phyloP scores from a whole-genome alignment of 2,329 filamentous ascomycete species.

The Rutstroemia sp. region DNA sequence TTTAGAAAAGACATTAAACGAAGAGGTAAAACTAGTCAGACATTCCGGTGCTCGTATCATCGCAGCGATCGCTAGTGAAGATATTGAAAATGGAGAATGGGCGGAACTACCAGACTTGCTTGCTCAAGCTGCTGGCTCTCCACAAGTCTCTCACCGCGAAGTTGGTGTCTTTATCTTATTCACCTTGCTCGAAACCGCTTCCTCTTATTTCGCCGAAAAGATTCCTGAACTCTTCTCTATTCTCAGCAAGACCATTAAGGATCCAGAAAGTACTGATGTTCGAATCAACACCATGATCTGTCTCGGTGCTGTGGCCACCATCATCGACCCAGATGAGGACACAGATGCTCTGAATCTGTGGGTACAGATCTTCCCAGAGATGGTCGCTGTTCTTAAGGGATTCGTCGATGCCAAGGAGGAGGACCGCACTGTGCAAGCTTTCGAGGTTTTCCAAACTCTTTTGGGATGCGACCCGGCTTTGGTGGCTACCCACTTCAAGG shows the following conservation, averaged over 20 bases:
- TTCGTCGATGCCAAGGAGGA: conserved; percentile 75
- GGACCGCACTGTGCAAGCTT: conserved; percentile 80
- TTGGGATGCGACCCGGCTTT: conserved; percentile 83
- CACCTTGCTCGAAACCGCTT: conserved; percentile 82
- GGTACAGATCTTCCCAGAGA: conserved; percentile 72
- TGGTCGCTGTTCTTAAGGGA: conserved; percentile 85
- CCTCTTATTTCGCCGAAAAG: conserved; percentile 76
- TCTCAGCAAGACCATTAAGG: conserved; percentile 81
- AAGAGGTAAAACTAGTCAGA: conserved; percentile 67
- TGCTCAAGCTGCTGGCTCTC: conserved; percentile 69
- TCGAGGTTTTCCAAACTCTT: conserved; percentile 95
- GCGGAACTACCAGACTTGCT: conserved; percentile 71
- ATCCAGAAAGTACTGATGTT: conserved; percentile 85
- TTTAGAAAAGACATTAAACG: conserved; percentile 74
- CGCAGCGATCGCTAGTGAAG: conserved; percentile 75
- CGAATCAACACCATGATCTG: conserved; percentile 91
- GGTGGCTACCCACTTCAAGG: conserved; percentile 77
- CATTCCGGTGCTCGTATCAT: conserved; percentile 86
- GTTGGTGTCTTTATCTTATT: conserved; percentile 91
- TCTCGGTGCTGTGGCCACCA: conserved; percentile 78
- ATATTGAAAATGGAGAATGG: conserved; percentile 85
- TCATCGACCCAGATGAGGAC: conserved; percentile 84
- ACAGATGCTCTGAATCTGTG: conserved; percentile 64
- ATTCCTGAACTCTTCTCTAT: conserved; percentile 72
- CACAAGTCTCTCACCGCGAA: conserved; percentile 72